phyloP scores from a whole-genome alignment of 768 basidiomycete genomes.

The Suillus subaureus region DNA sequence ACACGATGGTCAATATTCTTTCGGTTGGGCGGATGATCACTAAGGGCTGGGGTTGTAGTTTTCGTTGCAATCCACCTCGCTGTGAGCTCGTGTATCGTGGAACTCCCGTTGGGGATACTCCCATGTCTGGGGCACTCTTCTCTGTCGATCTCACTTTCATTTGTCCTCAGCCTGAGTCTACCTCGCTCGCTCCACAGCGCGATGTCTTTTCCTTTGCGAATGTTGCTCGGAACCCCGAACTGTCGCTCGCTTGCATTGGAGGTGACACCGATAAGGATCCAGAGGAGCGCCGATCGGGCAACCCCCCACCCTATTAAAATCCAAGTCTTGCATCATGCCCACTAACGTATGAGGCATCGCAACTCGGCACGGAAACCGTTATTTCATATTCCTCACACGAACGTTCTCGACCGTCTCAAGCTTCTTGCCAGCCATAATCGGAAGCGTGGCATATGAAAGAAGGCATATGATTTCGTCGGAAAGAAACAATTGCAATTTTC shows the following conservation, averaged over 20 bases:
- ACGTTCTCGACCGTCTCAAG: neutral
- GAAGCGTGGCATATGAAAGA: neutral
- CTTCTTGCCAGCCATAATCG: neutral
- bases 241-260: neutral
- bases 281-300: neutral
- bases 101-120: neutral
- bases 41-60: neutral
- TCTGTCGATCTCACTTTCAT: constrained; percentile 4
- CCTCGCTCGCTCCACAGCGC: neutral
- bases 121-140: neutral
- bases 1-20: neutral
- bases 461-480: neutral
- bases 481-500: neutral
- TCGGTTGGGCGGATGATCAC: constrained; percentile 3
- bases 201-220: neutral
- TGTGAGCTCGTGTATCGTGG: neutral
- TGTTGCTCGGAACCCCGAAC: neutral
- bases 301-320: neutral
- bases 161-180: neutral
- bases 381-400: neutral
- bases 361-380: neutral
- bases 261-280: neutral
- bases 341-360: neutral
- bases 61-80: neutral
- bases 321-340: neutral